A percentile compares a stretch with the other conserved stretches of the same genome.
phyloP scores from a whole-genome alignment of 1,284 basidiomycete genomes.

The Volvariella volvacea region DNA sequence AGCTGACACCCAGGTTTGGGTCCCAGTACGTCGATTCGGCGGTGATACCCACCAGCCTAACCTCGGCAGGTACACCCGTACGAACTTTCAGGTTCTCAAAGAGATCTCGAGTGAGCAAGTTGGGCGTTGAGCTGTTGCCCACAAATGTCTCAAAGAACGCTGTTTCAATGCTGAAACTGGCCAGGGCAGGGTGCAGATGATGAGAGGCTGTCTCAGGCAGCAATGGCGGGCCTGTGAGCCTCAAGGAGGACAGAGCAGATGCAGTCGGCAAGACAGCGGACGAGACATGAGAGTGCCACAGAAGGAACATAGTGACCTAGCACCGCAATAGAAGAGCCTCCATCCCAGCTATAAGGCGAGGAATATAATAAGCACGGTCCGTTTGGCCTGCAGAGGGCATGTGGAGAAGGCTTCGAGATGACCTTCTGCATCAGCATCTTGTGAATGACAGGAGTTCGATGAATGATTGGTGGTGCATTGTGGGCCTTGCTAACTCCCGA shows the following conservation, averaged over 20 bases:
- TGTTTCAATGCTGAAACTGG: constrained; percentile 46
- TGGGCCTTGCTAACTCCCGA: too few relatives aligned
- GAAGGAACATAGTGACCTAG: constrained; percentile 1
- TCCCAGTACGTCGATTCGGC: constrained; percentile 46
- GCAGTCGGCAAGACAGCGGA: constrained; percentile 6
- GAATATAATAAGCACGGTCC: background rate
- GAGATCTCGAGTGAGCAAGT: constrained; percentile 32
- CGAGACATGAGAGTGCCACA: constrained; percentile 1
- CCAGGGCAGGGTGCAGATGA: constrained; percentile 32
- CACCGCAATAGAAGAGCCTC: background rate
- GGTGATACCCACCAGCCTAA: constrained; percentile 45
- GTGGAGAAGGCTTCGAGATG: constrained; percentile 1
- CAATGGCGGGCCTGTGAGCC: constrained; percentile 29
- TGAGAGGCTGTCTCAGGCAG: constrained; percentile 37
- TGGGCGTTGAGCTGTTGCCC: constrained; percentile 36
- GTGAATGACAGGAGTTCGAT: constrained; percentile 4
- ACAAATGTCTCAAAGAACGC: constrained; percentile 42
- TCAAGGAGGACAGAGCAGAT: constrained; percentile 20
- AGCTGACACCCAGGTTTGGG: constrained; percentile 25
- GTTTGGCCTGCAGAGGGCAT: background rate
- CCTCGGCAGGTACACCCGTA: constrained; percentile 35
- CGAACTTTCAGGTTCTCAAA: constrained; percentile 36
- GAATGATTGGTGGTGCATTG: background rate
- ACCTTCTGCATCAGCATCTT: background rate
- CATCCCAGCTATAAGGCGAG: too few relatives aligned